Evolutionary conservation across 352 stramenopile genomes (phyloP).

Genomic region (Elongisporangium anandrum): DNA sequence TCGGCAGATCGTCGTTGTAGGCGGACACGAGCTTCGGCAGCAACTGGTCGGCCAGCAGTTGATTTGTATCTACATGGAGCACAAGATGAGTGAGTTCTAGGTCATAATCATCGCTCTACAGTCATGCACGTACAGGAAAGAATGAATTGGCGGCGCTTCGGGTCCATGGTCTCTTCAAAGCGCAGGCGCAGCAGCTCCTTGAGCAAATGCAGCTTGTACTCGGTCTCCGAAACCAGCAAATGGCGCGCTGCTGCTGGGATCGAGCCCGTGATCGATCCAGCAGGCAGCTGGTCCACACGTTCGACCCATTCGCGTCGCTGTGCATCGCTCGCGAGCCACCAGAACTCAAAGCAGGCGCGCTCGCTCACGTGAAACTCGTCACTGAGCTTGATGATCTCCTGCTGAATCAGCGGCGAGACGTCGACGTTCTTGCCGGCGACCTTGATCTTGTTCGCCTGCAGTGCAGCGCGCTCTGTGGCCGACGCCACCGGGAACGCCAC

Average conservation of each 20-base stretch:
- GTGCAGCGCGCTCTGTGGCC: constrained; percentile 42
- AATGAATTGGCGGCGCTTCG: not conserved
- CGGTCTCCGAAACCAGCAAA: constrained; percentile 69
- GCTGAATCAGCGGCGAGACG: constrained; percentile 73
- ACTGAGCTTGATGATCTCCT: constrained; percentile 76
- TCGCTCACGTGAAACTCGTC: constrained; percentile 73
- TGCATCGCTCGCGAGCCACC: constrained; percentile 72
- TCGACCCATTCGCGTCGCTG: constrained; percentile 66
- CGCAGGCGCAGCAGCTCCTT: constrained; percentile 72
- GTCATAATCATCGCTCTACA: not conserved
- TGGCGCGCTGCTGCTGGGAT: constrained; percentile 69
- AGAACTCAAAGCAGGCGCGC: constrained; percentile 64
- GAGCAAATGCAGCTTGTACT: constrained; percentile 69
- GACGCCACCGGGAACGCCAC: constrained; percentile 32
- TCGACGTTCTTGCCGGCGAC: constrained; percentile 65
- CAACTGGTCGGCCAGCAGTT: constrained; percentile 42
- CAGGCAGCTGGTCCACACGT: constrained; percentile 56
- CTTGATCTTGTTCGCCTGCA: constrained; percentile 57
- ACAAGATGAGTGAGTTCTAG: not conserved
- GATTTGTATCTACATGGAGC: constrained; percentile 42
- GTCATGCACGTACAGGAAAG: not conserved
- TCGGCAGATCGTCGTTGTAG: constrained; percentile 45
- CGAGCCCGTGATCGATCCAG: constrained; percentile 35
- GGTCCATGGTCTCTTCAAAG: constrained; percentile 32
- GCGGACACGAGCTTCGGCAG: constrained; percentile 43